Evolutionary conservation across 2,329 filamentous ascomycete genomes (phyloP).

Genomic region (Paracamarosporium sp.): DNA sequence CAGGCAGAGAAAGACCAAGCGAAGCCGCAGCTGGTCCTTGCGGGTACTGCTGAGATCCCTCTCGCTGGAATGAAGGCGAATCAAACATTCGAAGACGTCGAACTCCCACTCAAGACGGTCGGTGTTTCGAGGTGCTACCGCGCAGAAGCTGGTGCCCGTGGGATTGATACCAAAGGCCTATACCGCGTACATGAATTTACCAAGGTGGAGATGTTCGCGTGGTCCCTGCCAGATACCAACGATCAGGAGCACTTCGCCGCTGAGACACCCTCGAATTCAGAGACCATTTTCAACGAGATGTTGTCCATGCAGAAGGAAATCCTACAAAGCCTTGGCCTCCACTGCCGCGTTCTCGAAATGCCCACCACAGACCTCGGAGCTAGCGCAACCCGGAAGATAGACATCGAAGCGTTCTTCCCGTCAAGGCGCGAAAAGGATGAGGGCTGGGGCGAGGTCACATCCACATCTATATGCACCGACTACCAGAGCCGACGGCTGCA

Average conservation of each 20-base stretch:
- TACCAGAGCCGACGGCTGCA: conserved; percentile 87
- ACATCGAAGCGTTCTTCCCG: conserved; percentile 95
- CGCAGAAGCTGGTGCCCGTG: conserved; percentile 89
- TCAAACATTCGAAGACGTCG: conserved; percentile 66
- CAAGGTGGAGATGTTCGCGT: conserved; percentile 97
- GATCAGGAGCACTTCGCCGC: conserved; percentile 41
- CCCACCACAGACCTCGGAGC: conserved; percentile 87
- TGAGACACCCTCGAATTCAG: conserved; percentile 49
- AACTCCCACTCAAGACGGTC: conserved; percentile 79
- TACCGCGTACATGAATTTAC: conserved; percentile 99
- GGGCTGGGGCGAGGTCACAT: conserved; percentile 94
- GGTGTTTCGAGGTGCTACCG: conserved; percentile 93
- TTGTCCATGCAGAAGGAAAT: conserved; percentile 87
- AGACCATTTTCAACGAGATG: conserved; percentile 80
- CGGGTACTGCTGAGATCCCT: conserved; percentile 93
- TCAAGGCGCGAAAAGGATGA: conserved; percentile 70
- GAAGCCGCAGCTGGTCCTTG: conserved; percentile 74
- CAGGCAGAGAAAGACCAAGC: conserved; percentile 67
- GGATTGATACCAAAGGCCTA: conserved; percentile 88
- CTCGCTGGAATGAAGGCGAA: conserved; percentile 89
- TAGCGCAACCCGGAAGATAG: conserved; percentile 82
- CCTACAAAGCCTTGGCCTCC: conserved; percentile 75
- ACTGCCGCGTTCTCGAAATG: conserved; percentile 93
- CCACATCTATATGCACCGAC: conserved; percentile 89
- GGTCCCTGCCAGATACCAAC: conserved; percentile 69